Evolutionary conservation across 177 flowering plant species (phyloP).

Genomic region (Tripterygium wilfordii): DNA sequence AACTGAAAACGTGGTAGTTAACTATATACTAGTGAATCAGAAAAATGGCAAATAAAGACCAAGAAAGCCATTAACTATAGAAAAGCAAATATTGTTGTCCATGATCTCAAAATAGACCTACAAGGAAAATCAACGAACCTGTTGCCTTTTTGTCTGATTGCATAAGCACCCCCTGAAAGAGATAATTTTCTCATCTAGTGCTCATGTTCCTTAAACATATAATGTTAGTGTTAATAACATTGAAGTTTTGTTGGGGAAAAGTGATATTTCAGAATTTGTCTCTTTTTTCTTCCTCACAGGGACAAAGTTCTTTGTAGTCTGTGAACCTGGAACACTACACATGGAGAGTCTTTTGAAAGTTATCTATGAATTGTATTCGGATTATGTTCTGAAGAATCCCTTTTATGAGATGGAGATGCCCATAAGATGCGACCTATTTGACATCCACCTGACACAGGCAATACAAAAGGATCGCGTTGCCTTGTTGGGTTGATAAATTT

Average conservation of each 20-base stretch:
- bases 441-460: conserved; percentile 56
- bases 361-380: conserved; percentile 75
- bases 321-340: conserved; percentile 75
- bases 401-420: conserved; percentile 96
- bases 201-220: background rate
- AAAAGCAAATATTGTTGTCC: too few relatives aligned
- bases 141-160: too few relatives aligned
- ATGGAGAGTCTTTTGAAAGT: conserved; percentile 73
- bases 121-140: too few relatives aligned
- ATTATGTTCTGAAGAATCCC: conserved; percentile 79
- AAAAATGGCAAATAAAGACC: too few relatives aligned
- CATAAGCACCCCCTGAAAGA: too few relatives aligned
- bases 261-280: background rate
- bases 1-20: too few relatives aligned
- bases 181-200: too few relatives aligned
- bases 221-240: background rate
- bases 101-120: too few relatives aligned
- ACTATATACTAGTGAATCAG: too few relatives aligned
- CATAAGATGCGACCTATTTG: conserved; percentile 83
- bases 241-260: background rate
- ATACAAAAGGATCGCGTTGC: conserved; percentile 69
- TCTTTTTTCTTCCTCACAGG: conserved; percentile 39
- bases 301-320: conserved; percentile 85
- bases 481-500: conserved; percentile 40
- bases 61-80: too few relatives aligned